Base-by-base conservation (phyloP, 495 filamentous ascomycete species). In the Neurospora intermedia region DNA sequence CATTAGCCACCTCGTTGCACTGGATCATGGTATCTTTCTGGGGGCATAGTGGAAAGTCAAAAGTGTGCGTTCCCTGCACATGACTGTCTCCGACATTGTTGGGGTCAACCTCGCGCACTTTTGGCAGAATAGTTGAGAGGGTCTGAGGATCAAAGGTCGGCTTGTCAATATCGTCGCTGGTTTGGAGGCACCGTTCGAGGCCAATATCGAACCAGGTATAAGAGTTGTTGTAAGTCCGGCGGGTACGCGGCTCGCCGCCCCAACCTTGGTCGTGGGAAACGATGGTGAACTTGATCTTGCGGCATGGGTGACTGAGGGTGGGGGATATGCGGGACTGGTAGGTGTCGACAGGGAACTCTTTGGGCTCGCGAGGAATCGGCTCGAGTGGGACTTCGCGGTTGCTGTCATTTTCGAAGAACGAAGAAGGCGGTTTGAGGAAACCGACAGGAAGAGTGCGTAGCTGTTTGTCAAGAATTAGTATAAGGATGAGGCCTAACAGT, bases 191-290 rank as follows among this genome's bases (percentile, higher is more conserved):
- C 16, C 83, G 81, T 69, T 88, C 86, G 20, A 87, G 74, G 0
- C 89, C 89, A 5, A 83, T 86, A 62, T 92, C 91, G 75, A 93
- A 93, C 91, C 91, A 94, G 0, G 91, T 92, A 78, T 81, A 91
- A 0, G 89, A 90, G 16, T 76, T 80, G 6, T 80, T 72, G 75
- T 88, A 92, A n/a, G 85, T 87, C 48, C 85, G 80, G 6, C 81
- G 77, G 42, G 82, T 74, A 1, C 69, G 27, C 6, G 38, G 20
- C 1, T 80, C 75, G 6, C 83, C 80, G 54, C 85, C 85, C 82
- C 83, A 90, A 3, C 91, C 92, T 76, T 94, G 92, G 74, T 94
- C 92, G 69, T 86, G 85, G 69, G 88, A 89, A 4, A 79, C 78
- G 69, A 92, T 87, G 2, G 83, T 88, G 73, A 94, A 94, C 5